These are phyloP conservation scores for Leonotis leonurus DNA, from an alignment of 257 asterid genomes.

Conservation along the genomic window DNA sequence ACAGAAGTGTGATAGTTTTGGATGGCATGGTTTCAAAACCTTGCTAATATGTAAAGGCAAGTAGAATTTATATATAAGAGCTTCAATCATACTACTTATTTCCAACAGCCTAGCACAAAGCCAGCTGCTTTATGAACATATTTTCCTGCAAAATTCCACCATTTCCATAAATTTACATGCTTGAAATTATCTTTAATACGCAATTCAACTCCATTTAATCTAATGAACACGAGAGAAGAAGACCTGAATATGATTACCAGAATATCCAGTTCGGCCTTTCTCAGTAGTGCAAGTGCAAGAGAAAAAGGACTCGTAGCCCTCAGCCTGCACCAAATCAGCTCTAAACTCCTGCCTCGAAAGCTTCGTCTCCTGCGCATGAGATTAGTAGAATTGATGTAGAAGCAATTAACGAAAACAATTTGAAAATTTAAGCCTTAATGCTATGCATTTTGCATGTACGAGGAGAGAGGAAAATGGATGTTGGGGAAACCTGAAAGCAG, in stretches of 20 bases:
- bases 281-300: conserved; percentile 79
- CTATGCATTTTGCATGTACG: background rate
- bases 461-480: background rate
- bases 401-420: background rate
- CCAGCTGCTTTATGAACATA: background rate
- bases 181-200: background rate
- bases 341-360: conserved; percentile 65
- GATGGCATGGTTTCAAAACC: background rate
- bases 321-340: conserved; percentile 76
- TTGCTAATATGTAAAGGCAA: background rate
- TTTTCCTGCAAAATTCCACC: background rate
- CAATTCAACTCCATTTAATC: background rate
- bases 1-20: background rate
- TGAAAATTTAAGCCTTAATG: background rate
- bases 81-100: background rate
- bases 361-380: conserved; percentile 62
- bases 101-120: background rate
- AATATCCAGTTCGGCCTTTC: conserved; percentile 83
- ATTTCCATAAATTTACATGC: background rate
- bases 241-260: conserved; percentile 43
- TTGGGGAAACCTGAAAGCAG: conserved; percentile 57
- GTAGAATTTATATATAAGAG: background rate
- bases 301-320: conserved; percentile 93
- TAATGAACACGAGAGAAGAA: background rate
- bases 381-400: background rate